A percentile compares a stretch with the other conserved stretches of the same genome.
phyloP scores from a whole-genome alignment of 176 grass and related monocot genomes.

The Aechmea fasciata region DNA sequence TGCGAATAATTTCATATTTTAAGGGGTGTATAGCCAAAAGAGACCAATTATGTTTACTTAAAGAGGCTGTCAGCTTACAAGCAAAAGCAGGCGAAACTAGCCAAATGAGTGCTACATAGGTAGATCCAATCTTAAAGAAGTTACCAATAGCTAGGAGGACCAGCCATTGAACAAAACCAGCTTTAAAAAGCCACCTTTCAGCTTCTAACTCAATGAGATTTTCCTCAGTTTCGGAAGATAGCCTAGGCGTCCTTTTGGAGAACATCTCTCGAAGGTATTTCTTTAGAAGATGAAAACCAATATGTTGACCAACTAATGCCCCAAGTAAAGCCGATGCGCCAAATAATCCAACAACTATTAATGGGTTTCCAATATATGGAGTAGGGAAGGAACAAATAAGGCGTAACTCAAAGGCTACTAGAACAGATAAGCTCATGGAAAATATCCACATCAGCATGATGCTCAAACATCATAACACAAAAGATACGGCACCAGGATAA shows the following conservation, averaged over 20 bases:
- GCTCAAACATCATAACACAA: slow-evolving; percentile 62
- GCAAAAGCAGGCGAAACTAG: slow-evolving; percentile 87
- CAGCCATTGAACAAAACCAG: slow-evolving; percentile 81
- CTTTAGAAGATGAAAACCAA: slow-evolving; percentile 55
- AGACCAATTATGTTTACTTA: background rate
- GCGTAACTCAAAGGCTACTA: slow-evolving; percentile 58
- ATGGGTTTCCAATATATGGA: slow-evolving; percentile 66
- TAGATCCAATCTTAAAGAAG: slow-evolving; percentile 62
- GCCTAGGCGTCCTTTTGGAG: slow-evolving; percentile 27
- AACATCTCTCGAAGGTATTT: slow-evolving; percentile 31
- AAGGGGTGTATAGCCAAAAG: no score
- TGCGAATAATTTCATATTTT: no score
- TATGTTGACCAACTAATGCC: slow-evolving; percentile 80
- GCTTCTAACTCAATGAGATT: slow-evolving; percentile 56
- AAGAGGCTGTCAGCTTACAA: no score
- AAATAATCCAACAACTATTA: slow-evolving; percentile 82
- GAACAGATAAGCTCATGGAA: slow-evolving; percentile 58
- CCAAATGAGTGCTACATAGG: slow-evolving; percentile 84
- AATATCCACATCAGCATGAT: slow-evolving; percentile 66
- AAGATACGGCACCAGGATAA: slow-evolving; percentile 44
- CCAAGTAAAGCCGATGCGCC: slow-evolving; percentile 80
- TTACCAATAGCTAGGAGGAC: slow-evolving; percentile 72
- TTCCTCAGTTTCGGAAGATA: slow-evolving; percentile 28
- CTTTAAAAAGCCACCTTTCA: slow-evolving; percentile 99
- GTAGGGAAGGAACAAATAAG: slow-evolving; percentile 54